Conservation (phyloP, 2,329 filamentous ascomycete genomes). For the Fusarium sp. region DNA sequence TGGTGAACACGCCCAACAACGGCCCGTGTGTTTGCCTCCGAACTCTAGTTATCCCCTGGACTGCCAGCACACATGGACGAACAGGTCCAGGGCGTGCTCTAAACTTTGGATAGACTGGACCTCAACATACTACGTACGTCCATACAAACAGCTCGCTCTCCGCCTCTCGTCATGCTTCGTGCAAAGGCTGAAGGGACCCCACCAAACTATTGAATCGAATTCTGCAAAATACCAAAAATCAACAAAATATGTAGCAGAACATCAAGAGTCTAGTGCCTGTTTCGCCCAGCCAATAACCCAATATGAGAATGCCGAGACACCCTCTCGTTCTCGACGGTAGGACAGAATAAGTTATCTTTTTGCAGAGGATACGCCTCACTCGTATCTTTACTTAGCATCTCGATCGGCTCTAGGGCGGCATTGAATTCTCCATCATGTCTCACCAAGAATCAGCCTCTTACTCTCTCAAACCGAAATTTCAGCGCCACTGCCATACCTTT, state of each 20-base stretch:
- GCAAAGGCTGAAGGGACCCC: constrained; percentile 7
- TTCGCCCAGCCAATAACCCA: constrained; percentile 17
- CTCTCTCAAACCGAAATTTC: constrained; percentile 20
- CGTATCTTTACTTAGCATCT: constrained; percentile 23
- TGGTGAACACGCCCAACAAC: constrained; percentile 25
- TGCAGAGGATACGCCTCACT: constrained; percentile 11
- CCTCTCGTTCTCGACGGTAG: constrained; percentile 28
- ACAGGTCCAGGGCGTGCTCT: not conserved
- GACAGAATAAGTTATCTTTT: not conserved
- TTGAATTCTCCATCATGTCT: constrained; percentile 30
- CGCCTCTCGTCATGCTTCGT: constrained; percentile 10
- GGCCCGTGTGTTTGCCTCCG: constrained; percentile 36
- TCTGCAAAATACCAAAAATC: not conserved
- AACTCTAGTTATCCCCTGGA: constrained; percentile 6
- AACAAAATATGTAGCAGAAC: constrained; percentile 1
- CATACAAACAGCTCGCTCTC: not conserved
- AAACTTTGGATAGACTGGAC: constrained; percentile 4
- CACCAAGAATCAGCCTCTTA: constrained; percentile 32
- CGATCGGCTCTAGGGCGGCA: not conserved
- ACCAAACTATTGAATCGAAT: constrained; percentile 30
- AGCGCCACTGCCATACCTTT: constrained; percentile 34
- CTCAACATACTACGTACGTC: constrained; percentile 1
- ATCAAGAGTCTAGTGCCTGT: constrained; percentile 29
- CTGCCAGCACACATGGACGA: constrained; percentile 27
- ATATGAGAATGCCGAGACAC: constrained; percentile 24